Evolutionary conservation across 139 green algal genomes (phyloP), one percentile per base, ranked within the genome.

Genomic region (Chlorella sp.): DNA sequence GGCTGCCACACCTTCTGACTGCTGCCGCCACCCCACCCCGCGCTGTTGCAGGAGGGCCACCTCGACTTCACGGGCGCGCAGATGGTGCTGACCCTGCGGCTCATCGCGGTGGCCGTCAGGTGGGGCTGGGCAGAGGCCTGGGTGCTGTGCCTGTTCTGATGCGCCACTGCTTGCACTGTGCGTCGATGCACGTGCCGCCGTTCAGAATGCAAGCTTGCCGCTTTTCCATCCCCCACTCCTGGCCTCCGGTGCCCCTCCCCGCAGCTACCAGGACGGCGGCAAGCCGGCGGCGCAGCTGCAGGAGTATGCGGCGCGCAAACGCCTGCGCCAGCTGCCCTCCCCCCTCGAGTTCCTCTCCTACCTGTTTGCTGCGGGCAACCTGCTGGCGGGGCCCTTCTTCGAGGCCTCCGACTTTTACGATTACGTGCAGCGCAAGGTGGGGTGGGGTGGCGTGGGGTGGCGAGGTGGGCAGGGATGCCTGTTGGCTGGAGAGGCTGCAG

Each of bases 81-180:
- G 82, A 98, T 98, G 95, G 92, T 98, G 69, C 87, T 96, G 5
- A 94, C 94, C 0, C 84, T 98, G 48, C 97, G 97, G 81, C 91
- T 98, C 26, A 95, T 98, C 32, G 91, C 92, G 20, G 73, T 94
- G 36, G 94, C 92, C 22, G 88, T 95, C 65, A 84, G 78, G 78
- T 84, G 78, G 0, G 73, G 3, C 4, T 17, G 38, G 38, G 43
- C 40, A 32, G 43, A 3, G 65, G 43, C 43, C 3, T 16, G 73
- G 9, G 64, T 78, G 41, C 72, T 16, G 9, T 36, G 32, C 68
- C 38, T 46, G 28, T n/a, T n/a, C 28, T 36, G 43, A 36, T 38
- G 72, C 24, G 36, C 72, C 9, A 36, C 32, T 60, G 51, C 51
- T 20, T 56, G 41, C 43, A 60, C 3, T 36, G 72, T 78, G 41